A percentile compares a stretch with the other conserved stretches of the same genome.
Evolutionary conservation across 2,329 filamentous ascomycete genomes (phyloP).

Genomic region (Apiospora pterosperma): DNA sequence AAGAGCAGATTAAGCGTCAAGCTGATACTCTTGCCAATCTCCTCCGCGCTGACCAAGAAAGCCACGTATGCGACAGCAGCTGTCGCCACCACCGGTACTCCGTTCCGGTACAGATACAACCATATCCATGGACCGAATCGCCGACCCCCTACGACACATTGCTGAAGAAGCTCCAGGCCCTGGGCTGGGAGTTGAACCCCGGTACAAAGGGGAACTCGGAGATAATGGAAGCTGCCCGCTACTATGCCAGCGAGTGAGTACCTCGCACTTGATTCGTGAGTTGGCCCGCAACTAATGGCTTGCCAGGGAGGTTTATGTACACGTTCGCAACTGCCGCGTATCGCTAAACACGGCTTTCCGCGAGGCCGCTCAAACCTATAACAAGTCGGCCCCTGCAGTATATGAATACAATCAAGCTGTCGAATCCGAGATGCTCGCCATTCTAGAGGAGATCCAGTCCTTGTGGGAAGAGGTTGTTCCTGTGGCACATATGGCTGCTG

Average conservation of each 20-base stretch:
- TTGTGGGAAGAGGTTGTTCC: constrained; percentile 32
- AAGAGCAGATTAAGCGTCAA: neutral
- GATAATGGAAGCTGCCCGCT: constrained; percentile 18
- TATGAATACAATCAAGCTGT: constrained; percentile 9
- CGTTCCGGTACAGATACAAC: neutral
- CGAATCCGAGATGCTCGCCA: constrained; percentile 18
- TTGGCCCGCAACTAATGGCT: neutral
- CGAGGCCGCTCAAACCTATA: constrained; percentile 13
- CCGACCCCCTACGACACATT: constrained; percentile 18
- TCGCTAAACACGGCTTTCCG: constrained; percentile 17
- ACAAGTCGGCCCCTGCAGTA: neutral
- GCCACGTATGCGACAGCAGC: neutral
- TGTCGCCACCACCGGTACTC: neutral
- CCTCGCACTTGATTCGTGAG: constrained; percentile 9
- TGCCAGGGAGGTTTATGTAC: constrained; percentile 17
- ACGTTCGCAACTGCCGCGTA: constrained; percentile 19
- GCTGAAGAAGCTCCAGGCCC: constrained; percentile 18
- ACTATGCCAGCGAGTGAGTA: constrained; percentile 22
- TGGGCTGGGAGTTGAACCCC: constrained; percentile 18
- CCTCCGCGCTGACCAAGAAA: neutral
- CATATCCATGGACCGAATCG: neutral
- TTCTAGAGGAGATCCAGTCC: constrained; percentile 26
- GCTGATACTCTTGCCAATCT: neutral
- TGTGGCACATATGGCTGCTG: constrained; percentile 30
- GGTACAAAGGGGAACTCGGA: constrained; percentile 11